Percentiles rank a stretch among this genome's conserved stretches.
phyloP scores from a whole-genome alignment of 2,329 filamentous ascomycete species.

The Paracorniculantispora psalliotae region DNA sequence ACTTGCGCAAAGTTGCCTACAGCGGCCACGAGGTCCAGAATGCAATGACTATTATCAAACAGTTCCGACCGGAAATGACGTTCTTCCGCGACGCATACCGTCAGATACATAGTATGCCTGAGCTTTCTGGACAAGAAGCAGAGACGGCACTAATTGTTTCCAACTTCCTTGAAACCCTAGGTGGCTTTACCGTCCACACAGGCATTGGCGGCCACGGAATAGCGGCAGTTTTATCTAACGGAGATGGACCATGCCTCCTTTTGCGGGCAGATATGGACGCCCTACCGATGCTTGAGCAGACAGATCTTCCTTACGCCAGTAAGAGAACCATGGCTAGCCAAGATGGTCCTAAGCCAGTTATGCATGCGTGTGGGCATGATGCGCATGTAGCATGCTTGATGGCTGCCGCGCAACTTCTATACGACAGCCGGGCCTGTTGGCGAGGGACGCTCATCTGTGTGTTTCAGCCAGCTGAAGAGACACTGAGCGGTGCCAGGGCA shows the following conservation, averaged over 20 bases:
- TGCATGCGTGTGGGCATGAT: slow-evolving; percentile 67
- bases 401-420: slow-evolving; percentile 48
- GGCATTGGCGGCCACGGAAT: slow-evolving; percentile 55
- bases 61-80: not conserved
- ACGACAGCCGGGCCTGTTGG: slow-evolving; percentile 43
- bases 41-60: not conserved
- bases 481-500: slow-evolving; percentile 49
- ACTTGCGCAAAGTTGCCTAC: not conserved
- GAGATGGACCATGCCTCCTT: slow-evolving; percentile 47
- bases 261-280: slow-evolving; percentile 60
- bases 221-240: slow-evolving; percentile 51
- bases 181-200: slow-evolving; percentile 34
- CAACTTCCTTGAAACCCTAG: slow-evolving; percentile 28
- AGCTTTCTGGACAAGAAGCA: slow-evolving; percentile 52
- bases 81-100: not conserved
- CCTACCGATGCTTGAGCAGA: slow-evolving; percentile 52
- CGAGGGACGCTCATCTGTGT: slow-evolving; percentile 56
- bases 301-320: slow-evolving; percentile 51
- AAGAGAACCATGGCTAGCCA: slow-evolving; percentile 30
- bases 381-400: slow-evolving; percentile 58
- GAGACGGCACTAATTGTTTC: slow-evolving; percentile 45
- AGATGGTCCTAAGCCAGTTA: slow-evolving; percentile 49
- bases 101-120: slow-evolving; percentile 45
- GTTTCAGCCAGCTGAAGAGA: slow-evolving; percentile 66
- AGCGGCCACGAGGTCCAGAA: not conserved